Base-by-base conservation (phyloP, 805 yeast genomes). In the Candida ovalis region DNA sequence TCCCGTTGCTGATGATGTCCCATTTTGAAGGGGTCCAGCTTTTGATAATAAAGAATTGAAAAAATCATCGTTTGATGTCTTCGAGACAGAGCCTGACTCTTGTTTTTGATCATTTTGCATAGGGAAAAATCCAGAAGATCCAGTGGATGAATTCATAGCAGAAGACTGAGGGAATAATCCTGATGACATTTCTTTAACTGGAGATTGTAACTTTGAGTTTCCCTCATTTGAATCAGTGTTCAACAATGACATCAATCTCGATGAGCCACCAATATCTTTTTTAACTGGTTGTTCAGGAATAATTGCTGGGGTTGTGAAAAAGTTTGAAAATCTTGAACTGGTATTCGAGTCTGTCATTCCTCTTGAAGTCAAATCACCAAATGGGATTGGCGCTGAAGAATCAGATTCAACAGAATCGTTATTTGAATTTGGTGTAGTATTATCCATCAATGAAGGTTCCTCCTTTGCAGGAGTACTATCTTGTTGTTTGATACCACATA, bases 31-130 rank as follows among this genome's bases (percentile, higher is more conserved):
- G 19, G 37, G 42, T 42, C 38, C 28, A 40, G 42, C 12, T 50
- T 73, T 75, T 37, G 70, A 67, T 52, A 78, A 59, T 46, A 78
- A 61, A 4, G 81, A 71, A 64, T 73, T 68, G 56, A 78, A 75
- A 51, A 78, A 78, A 49, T 76, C 79, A 53, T 63, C 61, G 19
- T 54, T 56, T 18, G 49, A 19, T 28, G 39, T 3, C 4, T 12
- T 8, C 22, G 18, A 13, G 15, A 17, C 12, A 21, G 40, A 39
- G n/a, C 35, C 15, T 7, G 35, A 6, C 9, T n/a, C 30, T 24
- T 23, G 40, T 36, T 10, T 40, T 28, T 38, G 28, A 15, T 35
- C 9, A 25, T 10, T 10, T 35, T 35, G 22, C 17, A 18, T 17
- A n/a, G 38, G 22, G 19, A 35, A 35, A 10, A 35, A 35, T 35